These are phyloP conservation scores for Copromyces sp. DNA, from an alignment of 495 filamentous ascomycete species.

Conservation along the genomic window DNA sequence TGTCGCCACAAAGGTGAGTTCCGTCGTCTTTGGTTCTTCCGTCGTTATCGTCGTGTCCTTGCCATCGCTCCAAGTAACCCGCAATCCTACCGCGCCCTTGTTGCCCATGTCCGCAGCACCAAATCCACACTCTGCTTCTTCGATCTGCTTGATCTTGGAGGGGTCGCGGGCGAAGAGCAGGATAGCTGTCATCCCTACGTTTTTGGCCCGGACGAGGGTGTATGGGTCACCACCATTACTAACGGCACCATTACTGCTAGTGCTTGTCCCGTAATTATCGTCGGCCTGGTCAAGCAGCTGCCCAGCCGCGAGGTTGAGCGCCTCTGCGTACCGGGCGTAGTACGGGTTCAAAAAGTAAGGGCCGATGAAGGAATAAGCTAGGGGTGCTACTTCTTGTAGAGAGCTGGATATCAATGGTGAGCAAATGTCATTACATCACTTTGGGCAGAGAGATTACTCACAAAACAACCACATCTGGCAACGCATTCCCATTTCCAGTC, in stretches of 20 bases:
- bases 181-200: constrained; percentile 81
- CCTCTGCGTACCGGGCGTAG: constrained; percentile 53
- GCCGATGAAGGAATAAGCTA: constrained; percentile 78
- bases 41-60: neutral
- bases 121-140: constrained; percentile 67
- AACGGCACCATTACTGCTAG: neutral
- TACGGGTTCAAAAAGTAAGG: constrained; percentile 69
- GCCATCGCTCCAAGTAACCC: constrained; percentile 41
- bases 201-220: constrained; percentile 43
- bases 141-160: constrained; percentile 44
- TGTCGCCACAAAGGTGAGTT: constrained; percentile 77
- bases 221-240: constrained; percentile 23
- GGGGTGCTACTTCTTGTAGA: constrained; percentile 84
- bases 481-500: constrained; percentile 32
- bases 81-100: constrained; percentile 80
- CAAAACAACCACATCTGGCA: constrained; percentile 62
- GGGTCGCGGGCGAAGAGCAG: constrained; percentile 65
- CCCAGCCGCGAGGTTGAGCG: constrained; percentile 56
- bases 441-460: constrained; percentile 12
- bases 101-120: constrained; percentile 84
- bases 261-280: neutral
- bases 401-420: constrained; percentile 30
- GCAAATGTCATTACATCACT: neutral
- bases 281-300: constrained; percentile 12
- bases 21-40: constrained; percentile 31